Percentiles rank a stretch among this genome's conserved stretches.
These are phyloP conservation scores for Aurantiochytrium sp. DNA, from an alignment of 108 stramenopile species.

Conservation along the genomic window DNA sequence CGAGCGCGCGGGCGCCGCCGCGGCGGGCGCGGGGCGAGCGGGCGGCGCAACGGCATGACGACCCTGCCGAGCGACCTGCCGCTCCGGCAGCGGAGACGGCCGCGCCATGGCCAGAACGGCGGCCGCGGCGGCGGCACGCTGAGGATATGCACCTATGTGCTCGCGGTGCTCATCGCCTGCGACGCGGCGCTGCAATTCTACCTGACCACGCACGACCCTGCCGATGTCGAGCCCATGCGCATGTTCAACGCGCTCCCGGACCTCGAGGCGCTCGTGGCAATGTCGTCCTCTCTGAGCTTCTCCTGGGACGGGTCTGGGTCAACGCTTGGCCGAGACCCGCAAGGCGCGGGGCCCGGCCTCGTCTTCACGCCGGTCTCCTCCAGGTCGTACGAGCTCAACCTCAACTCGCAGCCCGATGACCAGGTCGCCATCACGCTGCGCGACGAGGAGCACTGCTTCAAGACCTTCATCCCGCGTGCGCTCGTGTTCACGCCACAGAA, in stretches of 20 bases:
- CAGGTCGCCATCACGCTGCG: background rate
- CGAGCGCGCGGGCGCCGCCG: too few species aligned
- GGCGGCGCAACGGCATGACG: too few species aligned
- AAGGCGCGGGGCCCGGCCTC: background rate
- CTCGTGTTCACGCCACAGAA: background rate
- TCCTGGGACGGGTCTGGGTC: background rate
- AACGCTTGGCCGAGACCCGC: background rate
- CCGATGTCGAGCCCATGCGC: background rate
- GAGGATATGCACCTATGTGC: background rate
- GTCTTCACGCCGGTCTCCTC: background rate
- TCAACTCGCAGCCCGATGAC: background rate
- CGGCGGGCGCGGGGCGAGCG: too few species aligned
- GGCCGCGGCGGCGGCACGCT: background rate
- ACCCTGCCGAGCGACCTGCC: too few species aligned
- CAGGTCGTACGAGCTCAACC: background rate
- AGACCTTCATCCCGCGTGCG: background rate
- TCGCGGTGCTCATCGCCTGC: background rate
- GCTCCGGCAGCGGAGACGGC: background rate
- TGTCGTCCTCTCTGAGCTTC: background rate
- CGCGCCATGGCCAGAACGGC: background rate
- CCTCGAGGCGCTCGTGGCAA: background rate
- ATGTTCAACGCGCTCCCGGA: background rate
- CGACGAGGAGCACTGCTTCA: background rate
- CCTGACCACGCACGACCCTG: background rate
- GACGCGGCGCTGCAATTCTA: background rate